Evolutionary conservation across 441 rosid species (phyloP), one percentile per base, ranked within the genome.

Genomic region (Adansonia gregorii): DNA sequence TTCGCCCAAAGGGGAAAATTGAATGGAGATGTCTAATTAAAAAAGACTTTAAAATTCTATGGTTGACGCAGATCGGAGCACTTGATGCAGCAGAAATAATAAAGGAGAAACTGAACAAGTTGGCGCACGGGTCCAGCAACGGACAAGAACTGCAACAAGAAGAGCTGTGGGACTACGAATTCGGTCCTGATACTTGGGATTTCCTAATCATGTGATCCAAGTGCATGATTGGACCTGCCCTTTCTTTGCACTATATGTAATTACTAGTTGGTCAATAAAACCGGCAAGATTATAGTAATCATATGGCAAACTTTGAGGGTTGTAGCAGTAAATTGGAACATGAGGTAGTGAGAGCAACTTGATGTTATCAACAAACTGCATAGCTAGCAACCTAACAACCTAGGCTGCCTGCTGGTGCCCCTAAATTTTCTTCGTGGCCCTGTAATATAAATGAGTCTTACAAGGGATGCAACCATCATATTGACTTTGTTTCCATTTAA

Each of bases 71-170:
- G 89, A 78, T 82, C 64, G 75, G 76, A 35, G 85, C 76, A 19
- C 78, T 83, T 80, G 84, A 85, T 72, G 84, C 80, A n/a, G 74
- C 76, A 5, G 80, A 79, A 20, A 78, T 84, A n/a, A 6, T 64
- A 45, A 73, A 54, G 14, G 85, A 85, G 67, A 85, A 86, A 66
- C 19, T 88, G 76, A 85, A 76, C n/a, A 82, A 56, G 78, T 66
- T 82, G 3, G 81, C 85, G 17, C 51, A 69, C 51, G 83, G 84
- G 76, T 78, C 80, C 45, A 43, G 46, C 5, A 78, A 70, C 45
- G 82, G 4, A 24, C n/a, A 64, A 10, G 12, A 63, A 39, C 31
- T 76, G 20, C 77, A 76, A 58, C 59, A 27, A 27, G 35, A 68
- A 60, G 77, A 74, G 55, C 41, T 79, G 20, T 87, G 88, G 88